Base-by-base conservation (phyloP, 1,284 basidiomycete genomes). In the Veloboletus limbatus region DNA sequence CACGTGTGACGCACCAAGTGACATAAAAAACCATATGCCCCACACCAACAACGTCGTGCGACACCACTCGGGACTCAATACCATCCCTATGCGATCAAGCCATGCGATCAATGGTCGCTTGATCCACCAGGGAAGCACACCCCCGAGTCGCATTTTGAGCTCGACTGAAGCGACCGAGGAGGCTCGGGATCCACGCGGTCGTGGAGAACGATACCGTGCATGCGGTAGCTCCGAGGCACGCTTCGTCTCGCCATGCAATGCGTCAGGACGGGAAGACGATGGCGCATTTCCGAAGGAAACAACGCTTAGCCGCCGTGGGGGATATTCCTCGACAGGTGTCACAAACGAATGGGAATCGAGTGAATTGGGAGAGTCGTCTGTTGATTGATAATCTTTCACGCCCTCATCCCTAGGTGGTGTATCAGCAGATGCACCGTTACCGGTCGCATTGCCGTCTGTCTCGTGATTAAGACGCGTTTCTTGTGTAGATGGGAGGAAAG, bases 11-110 rank as follows among this genome's bases (percentile, higher is more conserved):
- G 49, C 52, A 91, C 89, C 87, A 24, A 94, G 72, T 2, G 86
- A 78, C 82, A 92, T 88, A 1, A 78, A 69, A 47, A 78, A 83
- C 94, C 94, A 97, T 17, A 80, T 76, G 4, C 72, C 73, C 92
- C 92, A 96, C 47, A 96, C 84, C 40, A 97, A 71, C 40, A 92
- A 39, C 18, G 94, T 94, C 40, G 88, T 95, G 52, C 76, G 71
- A 39, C 82, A 66, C 92, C 94, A 97, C 60, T 92, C 80, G 0
- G 88, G 85, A 13, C 79, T 72, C 27, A 97, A 77, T 20, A 97
- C 83, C 72, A 88, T 79, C 52, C 69, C 71, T 31, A 97, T 74
- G 27, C 91, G 79, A 51, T 80, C 79, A 51, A 78, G 66, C 85
- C 88, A 94, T 25, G 79, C 82, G 43, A 71, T 70, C 25, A 86